Evolutionary conservation across 2,329 filamentous ascomycete species (phyloP), one percentile per base, ranked within the genome.

Genomic region (Achaetomium macrosporum): DNA sequence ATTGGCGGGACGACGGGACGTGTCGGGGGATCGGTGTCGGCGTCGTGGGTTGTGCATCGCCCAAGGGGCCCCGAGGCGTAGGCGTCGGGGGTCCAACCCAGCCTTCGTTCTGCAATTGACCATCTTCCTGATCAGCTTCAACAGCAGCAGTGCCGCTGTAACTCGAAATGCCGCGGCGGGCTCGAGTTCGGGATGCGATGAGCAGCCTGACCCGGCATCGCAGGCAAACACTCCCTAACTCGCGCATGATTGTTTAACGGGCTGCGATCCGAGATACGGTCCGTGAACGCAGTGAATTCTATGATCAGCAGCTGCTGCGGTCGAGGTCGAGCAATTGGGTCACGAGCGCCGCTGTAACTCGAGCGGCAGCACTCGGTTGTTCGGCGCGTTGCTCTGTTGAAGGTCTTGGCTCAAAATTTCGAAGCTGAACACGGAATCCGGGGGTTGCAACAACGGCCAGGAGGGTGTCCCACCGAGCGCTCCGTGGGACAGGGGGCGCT

Each of bases 171-270:
- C 46, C 48, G 25, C 47, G 57, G 25, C 52, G 50, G 10, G 45
- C 19, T 17, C 47, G 50, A 25, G 47, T 31, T 31, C 41, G 55
- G 20, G 56, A 41, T 17, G 57, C 47, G 19, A 56, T 46, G 19
- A 63, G 51, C n/a, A 57, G 53, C 33, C 48, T 42, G 41, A 59
- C 35, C 16, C 56, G 59, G 39, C 62, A 64, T 42, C 58, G 55
- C 40, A 64, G 53, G 41, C 62, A 64, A 36, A 64, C 55, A 31
- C 55, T 54, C 33, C 57, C 57, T 17, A 62, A 51, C 42, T 61
- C 59, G 33, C 56, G 57, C 61, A 63, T 62, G 16, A 30, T 47
- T 19, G 39, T 45, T 8, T 48, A 44, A 7, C 36, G 17, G 7
- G 16, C 12, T 12, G 13, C 35, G 17, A 2, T 49, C 9, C 35